Evolutionary conservation across 2,329 filamentous ascomycete genomes (phyloP).

Genomic region (Alternaria rosae): DNA sequence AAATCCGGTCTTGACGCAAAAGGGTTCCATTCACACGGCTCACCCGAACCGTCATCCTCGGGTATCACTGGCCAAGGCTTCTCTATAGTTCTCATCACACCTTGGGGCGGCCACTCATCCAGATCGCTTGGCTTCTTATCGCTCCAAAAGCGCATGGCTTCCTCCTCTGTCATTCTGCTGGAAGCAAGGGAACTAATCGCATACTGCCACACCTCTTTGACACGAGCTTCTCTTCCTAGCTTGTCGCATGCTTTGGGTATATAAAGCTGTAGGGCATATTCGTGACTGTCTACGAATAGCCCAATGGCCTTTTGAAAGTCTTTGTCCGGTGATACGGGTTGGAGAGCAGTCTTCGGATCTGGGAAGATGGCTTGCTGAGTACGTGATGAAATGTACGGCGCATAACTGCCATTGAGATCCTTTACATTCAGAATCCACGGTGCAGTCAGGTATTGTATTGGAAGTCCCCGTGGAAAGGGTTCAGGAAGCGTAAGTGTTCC

Average conservation of each 20-base stretch:
- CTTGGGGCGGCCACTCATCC: neutral
- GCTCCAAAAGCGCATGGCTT: constrained; percentile 43
- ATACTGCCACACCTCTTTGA: constrained; percentile 38
- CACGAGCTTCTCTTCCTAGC: constrained; percentile 21
- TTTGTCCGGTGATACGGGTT: constrained; percentile 27
- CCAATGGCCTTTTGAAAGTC: constrained; percentile 39
- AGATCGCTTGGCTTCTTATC: neutral
- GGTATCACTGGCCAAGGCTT: constrained; percentile 28
- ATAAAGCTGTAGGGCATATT: constrained; percentile 35
- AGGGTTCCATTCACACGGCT: constrained; percentile 39
- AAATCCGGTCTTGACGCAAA: constrained; percentile 18
- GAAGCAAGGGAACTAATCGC: constrained; percentile 35
- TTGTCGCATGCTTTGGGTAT: constrained; percentile 16
- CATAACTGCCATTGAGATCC: constrained; percentile 11
- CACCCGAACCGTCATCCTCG: constrained; percentile 15
- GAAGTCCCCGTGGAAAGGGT: constrained; percentile 44
- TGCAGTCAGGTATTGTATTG: constrained; percentile 41
- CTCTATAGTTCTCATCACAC: neutral
- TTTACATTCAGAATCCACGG: constrained; percentile 16
- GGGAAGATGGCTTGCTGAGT: constrained; percentile 30
- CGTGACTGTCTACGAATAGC: constrained; percentile 46
- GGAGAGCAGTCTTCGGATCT: constrained; percentile 23
- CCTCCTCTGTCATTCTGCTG: constrained; percentile 34
- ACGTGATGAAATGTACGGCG: constrained; percentile 39
- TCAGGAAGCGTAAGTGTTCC: constrained; percentile 33